A percentile compares a stretch with the other conserved stretches of the same genome.
Conservation (phyloP, 495 filamentous ascomycete species). For the Saxophila tyrrhenica region DNA sequence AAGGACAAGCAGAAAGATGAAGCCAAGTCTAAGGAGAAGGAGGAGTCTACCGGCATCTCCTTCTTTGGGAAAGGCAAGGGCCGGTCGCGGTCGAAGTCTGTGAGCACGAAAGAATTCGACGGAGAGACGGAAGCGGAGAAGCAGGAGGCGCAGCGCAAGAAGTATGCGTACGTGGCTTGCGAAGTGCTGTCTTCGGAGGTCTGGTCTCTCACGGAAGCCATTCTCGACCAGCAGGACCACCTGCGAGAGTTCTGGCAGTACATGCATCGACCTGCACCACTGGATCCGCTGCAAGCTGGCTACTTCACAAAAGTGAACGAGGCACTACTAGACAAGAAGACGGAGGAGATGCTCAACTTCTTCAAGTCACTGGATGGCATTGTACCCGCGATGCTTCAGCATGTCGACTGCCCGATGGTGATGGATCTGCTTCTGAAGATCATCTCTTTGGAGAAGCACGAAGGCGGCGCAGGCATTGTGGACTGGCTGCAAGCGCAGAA, state of each 20-base stretch:
- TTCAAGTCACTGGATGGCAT: conserved; percentile 73
- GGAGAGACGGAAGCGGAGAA: conserved; percentile 32
- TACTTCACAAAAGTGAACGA: conserved; percentile 99
- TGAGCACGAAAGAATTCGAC: conserved; percentile 19
- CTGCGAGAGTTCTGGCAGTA: conserved; percentile 86
- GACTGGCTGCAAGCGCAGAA: conserved; percentile 95
- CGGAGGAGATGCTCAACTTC: conserved; percentile 85
- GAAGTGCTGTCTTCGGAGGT: conserved; percentile 93
- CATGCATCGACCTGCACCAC: conserved; percentile 60
- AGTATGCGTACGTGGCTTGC: conserved; percentile 82
- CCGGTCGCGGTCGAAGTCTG: conserved; percentile 12
- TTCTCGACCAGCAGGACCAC: conserved; percentile 70
- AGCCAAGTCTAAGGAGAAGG: conserved; percentile 7
- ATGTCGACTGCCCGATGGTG: conserved; percentile 95
- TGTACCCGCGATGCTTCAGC: conserved; percentile 73
- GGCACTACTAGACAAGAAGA: conserved; percentile 90
- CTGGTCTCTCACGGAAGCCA: conserved; percentile 86
- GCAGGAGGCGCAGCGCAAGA: conserved; percentile 71
- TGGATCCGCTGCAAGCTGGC: conserved; percentile 86
- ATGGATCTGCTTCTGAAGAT: conserved; percentile 98
- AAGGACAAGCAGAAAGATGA: conserved; percentile 57
- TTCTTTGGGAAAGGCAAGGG: conserved; percentile 24
- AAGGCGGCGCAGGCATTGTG: conserved; percentile 84
- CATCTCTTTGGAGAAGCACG: conserved; percentile 87
- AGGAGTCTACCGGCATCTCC: conserved; percentile 7